Conservation (phyloP, 495 filamentous ascomycete genomes). For the Podospora pseudopauciseta region DNA sequence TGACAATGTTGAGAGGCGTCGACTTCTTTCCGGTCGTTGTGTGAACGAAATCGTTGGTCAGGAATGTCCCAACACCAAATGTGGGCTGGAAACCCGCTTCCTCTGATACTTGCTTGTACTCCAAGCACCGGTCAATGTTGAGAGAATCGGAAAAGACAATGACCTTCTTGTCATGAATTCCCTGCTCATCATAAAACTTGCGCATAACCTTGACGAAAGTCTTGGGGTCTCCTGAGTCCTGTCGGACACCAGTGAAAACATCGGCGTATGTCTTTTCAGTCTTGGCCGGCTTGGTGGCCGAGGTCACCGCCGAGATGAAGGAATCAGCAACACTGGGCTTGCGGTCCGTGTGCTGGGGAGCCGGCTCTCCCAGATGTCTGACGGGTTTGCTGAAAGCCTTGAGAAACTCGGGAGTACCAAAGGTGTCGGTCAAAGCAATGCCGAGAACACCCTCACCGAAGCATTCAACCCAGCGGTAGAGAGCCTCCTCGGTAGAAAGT, state of each 20-base stretch:
- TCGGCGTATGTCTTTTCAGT: constrained; percentile 69
- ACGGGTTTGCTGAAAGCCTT: constrained; percentile 69
- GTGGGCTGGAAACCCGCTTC: constrained; percentile 73
- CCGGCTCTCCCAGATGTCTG: constrained; percentile 28
- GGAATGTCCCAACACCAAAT: constrained; percentile 92
- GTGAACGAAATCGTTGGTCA: constrained; percentile 87
- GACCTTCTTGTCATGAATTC: constrained; percentile 77
- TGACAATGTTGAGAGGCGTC: constrained; percentile 93
- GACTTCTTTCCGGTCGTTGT: constrained; percentile 71
- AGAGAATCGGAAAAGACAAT: constrained; percentile 98
- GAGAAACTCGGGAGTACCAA: constrained; percentile 88
- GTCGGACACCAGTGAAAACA: constrained; percentile 80
- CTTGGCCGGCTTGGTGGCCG: constrained; percentile 16
- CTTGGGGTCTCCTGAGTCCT: constrained; percentile 90
- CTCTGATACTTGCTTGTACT: constrained; percentile 81
- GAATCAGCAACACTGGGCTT: constrained; percentile 34
- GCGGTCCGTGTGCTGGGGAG: constrained; percentile 10
- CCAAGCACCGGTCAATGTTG: constrained; percentile 82
- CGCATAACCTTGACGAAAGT: constrained; percentile 78
- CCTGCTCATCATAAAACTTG: constrained; percentile 74
- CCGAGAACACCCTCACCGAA: constrained; percentile 89
- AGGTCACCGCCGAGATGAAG: constrained; percentile 27
- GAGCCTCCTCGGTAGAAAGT: constrained; percentile 73
- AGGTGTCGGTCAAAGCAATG: constrained; percentile 96
- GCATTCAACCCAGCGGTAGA: constrained; percentile 84